Evolutionary conservation across 1,139 yeast genomes (phyloP).

Genomic region (Yamadazyma sp.): DNA sequence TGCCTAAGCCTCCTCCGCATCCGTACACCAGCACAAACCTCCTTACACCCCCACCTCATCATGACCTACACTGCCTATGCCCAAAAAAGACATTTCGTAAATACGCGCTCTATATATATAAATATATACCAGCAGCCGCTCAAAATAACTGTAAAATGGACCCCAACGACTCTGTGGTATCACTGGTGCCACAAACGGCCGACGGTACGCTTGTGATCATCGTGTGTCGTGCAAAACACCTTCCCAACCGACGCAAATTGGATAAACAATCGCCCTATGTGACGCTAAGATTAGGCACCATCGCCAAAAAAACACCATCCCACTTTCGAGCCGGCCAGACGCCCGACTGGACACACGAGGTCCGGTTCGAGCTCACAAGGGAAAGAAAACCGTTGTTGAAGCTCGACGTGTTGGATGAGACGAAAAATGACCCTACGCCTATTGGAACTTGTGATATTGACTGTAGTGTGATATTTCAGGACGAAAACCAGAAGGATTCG

Average conservation of each 20-base stretch:
- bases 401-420: constrained; percentile 82
- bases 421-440: constrained; percentile 80
- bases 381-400: constrained; percentile 64
- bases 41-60: no score
- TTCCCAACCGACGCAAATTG: constrained; percentile 76
- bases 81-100: no score
- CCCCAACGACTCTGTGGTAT: background rate
- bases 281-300: constrained; percentile 75
- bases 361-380: constrained; percentile 63
- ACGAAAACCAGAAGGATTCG: constrained; percentile 54
- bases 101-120: no score
- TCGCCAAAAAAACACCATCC: constrained; percentile 71
- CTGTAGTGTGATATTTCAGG: constrained; percentile 62
- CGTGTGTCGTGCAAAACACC: constrained; percentile 61
- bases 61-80: no score
- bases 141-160: background rate
- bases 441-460: constrained; percentile 83
- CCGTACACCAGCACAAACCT: no score
- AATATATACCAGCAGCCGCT: no score
- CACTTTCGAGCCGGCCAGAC: constrained; percentile 87
- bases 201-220: constrained; percentile 48
- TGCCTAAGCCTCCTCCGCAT: no score
- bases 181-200: constrained; percentile 33
- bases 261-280: constrained; percentile 92
- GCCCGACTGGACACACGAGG: constrained; percentile 82